Evolutionary conservation across 1,284 basidiomycete species (phyloP).

Genomic region (Tilletia caries): DNA sequence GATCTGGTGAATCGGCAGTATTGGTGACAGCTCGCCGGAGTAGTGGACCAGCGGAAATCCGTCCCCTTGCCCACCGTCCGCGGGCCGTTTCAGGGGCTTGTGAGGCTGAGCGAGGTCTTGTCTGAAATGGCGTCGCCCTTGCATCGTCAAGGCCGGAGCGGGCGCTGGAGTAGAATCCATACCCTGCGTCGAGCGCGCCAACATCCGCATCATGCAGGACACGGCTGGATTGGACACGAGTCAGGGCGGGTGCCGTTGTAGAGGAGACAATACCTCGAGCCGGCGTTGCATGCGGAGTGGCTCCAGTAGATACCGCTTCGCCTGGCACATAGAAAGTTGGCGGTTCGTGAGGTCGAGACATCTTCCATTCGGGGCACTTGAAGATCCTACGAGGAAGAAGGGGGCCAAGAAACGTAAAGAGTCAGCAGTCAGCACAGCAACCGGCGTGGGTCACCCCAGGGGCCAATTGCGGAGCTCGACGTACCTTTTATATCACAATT

Average conservation of each 20-base stretch:
- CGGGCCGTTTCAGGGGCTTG: not conserved
- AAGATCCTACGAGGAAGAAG: no score
- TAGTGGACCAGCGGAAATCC: not conserved
- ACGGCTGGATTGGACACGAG: not conserved
- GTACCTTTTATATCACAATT: no score
- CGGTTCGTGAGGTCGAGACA: constrained; percentile 2
- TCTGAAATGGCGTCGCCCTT: not conserved
- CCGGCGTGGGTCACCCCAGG: no score
- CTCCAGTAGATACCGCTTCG: not conserved
- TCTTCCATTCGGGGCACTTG: not conserved
- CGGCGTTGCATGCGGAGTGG: not conserved
- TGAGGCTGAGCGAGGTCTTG: not conserved
- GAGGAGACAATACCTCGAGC: not conserved
- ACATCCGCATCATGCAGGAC: not conserved
- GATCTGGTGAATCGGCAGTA: not conserved
- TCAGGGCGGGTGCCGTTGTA: not conserved
- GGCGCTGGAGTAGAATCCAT: not conserved
- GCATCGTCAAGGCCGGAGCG: not conserved
- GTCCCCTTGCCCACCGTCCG: not conserved
- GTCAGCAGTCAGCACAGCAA: no score
- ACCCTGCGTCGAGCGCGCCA: not conserved
- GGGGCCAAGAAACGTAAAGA: no score
- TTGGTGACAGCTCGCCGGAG: constrained; percentile 1
- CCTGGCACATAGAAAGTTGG: not conserved
- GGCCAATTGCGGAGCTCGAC: no score